These are phyloP conservation scores for Zymoseptoria ardabiliae DNA, from an alignment of 2,329 filamentous ascomycete genomes.

Conservation along the genomic window DNA sequence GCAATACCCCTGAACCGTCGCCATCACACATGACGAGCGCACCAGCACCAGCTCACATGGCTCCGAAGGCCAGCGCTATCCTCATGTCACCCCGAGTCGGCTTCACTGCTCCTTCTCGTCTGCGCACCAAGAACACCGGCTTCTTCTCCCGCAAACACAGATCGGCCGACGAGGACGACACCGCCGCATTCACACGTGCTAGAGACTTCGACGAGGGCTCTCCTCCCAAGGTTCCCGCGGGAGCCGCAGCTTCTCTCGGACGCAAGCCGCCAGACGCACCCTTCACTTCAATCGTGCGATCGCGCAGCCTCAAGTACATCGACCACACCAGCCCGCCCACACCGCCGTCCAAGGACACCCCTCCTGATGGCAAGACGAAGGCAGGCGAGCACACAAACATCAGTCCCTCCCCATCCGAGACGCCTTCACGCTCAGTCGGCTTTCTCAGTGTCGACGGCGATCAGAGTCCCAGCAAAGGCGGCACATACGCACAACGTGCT, in stretches of 20 bases:
- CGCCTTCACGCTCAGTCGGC: slow-evolving; percentile 8
- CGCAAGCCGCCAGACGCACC: not conserved
- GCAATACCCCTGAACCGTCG: not conserved
- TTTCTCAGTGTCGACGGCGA: slow-evolving; percentile 15
- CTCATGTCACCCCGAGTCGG: slow-evolving; percentile 25
- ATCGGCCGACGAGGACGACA: slow-evolving; percentile 4
- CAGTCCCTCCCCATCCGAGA: slow-evolving; percentile 5
- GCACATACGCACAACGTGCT: slow-evolving; percentile 19
- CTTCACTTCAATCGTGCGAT: slow-evolving; percentile 11
- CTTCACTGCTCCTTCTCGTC: slow-evolving; percentile 17
- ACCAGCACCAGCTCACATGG: slow-evolving; percentile 7
- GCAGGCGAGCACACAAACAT: slow-evolving; percentile 2
- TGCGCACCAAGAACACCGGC: slow-evolving; percentile 22
- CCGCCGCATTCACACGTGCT: no score
- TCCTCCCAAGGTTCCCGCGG: not conserved
- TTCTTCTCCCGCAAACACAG: slow-evolving; percentile 14
- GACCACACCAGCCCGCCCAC: slow-evolving; percentile 31
- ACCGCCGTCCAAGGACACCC: slow-evolving; percentile 40
- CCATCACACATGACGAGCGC: not conserved
- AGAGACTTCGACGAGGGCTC: not conserved
- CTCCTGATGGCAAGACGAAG: slow-evolving; percentile 25
- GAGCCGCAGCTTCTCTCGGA: not conserved
- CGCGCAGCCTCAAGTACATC: slow-evolving; percentile 25
- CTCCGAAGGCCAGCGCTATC: slow-evolving; percentile 32
- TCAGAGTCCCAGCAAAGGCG: slow-evolving; percentile 20